Conservation (phyloP, 805 yeast genomes). For the Candida peoriensis region DNA sequence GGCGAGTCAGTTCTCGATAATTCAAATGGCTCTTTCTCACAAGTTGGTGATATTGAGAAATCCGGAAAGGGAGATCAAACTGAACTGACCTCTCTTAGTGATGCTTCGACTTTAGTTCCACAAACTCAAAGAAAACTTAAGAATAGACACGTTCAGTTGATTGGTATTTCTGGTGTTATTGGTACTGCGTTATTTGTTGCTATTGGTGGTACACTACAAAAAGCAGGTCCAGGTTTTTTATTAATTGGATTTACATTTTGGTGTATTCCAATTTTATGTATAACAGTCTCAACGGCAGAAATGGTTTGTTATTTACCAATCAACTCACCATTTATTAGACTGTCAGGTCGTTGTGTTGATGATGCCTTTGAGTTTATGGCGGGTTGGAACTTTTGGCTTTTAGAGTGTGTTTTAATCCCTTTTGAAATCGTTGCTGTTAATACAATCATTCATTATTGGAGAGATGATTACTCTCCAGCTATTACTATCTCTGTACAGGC, state of each 20-base stretch:
- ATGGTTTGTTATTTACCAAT: slow-evolving; percentile 74
- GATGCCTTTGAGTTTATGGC: slow-evolving; percentile 69
- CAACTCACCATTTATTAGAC: slow-evolving; percentile 68
- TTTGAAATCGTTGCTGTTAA: slow-evolving; percentile 80
- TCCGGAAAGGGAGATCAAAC: slow-evolving; percentile 1
- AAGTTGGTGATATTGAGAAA: too few species aligned
- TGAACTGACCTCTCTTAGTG: slow-evolving; percentile 15
- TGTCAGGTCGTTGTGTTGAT: slow-evolving; percentile 74
- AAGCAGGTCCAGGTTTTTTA: slow-evolving; percentile 68
- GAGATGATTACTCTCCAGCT: slow-evolving; percentile 69
- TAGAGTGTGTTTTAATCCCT: slow-evolving; percentile 75
- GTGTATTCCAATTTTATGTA: slow-evolving; percentile 63
- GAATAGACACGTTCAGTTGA: slow-evolving; percentile 71
- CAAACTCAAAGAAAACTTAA: slow-evolving; percentile 44
- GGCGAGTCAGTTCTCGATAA: too few species aligned
- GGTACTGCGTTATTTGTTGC: slow-evolving; percentile 79
- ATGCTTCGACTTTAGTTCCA: slow-evolving; percentile 18
- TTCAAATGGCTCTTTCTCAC: not conserved
- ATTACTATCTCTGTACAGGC: slow-evolving; percentile 63
- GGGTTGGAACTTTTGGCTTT: slow-evolving; percentile 76
- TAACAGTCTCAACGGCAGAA: slow-evolving; percentile 72
- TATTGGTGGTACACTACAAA: slow-evolving; percentile 56
- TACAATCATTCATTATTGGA: slow-evolving; percentile 76
- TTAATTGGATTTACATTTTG: slow-evolving; percentile 62
- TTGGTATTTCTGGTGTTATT: slow-evolving; percentile 77